Percentiles rank a stretch among this genome's conserved stretches.
phyloP scores from a whole-genome alignment of 2,329 filamentous ascomycete species.

The Epichloe hybrida region DNA sequence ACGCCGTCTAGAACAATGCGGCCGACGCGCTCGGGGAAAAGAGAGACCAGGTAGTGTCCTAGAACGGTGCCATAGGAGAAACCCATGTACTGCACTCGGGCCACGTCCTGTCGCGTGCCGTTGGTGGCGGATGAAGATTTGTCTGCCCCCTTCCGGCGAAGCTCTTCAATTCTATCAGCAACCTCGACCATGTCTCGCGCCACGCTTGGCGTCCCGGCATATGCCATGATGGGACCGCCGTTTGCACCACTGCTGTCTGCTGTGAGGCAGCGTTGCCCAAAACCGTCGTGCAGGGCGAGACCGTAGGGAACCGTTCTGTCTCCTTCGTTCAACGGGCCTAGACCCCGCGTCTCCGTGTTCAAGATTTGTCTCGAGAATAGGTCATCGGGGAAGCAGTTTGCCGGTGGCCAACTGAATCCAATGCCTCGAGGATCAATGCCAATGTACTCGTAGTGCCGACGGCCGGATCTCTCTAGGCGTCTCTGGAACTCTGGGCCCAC shows the following conservation, averaged over 20 bases:
- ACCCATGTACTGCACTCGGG: constrained; percentile 30
- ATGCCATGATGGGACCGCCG: constrained; percentile 12
- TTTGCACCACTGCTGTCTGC: constrained; percentile 4
- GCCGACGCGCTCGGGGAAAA: constrained; percentile 17
- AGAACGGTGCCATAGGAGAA: constrained; percentile 26
- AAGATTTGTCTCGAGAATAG: constrained; percentile 7
- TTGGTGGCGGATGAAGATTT: not conserved
- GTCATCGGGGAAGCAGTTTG: constrained; percentile 8
- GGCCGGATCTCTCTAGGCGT: constrained; percentile 13
- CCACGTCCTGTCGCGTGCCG: not conserved
- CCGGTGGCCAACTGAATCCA: not conserved
- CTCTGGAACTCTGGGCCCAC: constrained; percentile 14
- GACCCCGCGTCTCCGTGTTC: not conserved
- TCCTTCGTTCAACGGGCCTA: not conserved
- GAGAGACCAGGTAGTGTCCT: constrained; percentile 13
- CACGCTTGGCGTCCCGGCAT: constrained; percentile 10
- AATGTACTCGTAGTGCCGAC: constrained; percentile 23
- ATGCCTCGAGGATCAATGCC: constrained; percentile 28
- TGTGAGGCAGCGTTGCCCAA: constrained; percentile 14
- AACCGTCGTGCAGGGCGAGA: constrained; percentile 9
- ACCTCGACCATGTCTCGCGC: constrained; percentile 7
- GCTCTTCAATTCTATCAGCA: constrained; percentile 2
- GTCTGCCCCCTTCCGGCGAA: constrained; percentile 1
- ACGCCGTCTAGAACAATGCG: constrained; percentile 23
- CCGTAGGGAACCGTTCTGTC: not conserved